These are phyloP conservation scores for Colletotrichum sp. DNA, from an alignment of 2,329 filamentous ascomycete species.

Conservation along the genomic window DNA sequence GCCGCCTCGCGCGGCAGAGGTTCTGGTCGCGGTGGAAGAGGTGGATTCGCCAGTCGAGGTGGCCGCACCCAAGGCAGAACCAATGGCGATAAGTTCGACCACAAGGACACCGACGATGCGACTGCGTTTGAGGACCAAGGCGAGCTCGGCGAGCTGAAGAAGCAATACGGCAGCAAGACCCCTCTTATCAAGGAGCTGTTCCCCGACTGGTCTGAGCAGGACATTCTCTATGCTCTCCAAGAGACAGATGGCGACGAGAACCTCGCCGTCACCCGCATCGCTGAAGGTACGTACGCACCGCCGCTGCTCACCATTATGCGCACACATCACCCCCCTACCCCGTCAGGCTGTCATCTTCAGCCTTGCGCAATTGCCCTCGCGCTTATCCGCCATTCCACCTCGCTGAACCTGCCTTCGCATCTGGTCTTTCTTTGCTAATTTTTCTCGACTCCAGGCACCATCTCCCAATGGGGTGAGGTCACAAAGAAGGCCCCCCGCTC, in stretches of 20 bases:
- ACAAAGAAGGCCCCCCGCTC: constrained; percentile 77
- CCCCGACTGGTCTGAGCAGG: constrained; percentile 92
- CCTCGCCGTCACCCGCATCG: constrained; percentile 77
- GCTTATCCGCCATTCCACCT: not conserved
- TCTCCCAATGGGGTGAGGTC: constrained; percentile 86
- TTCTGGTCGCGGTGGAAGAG: constrained; percentile 84
- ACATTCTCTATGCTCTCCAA: constrained; percentile 90
- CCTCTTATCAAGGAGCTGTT: constrained; percentile 90
- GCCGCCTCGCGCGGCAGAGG: constrained; percentile 87
- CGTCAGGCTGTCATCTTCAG: constrained; percentile 13
- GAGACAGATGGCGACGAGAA: constrained; percentile 84
- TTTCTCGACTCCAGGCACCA: constrained; percentile 60
- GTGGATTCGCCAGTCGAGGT: constrained; percentile 74
- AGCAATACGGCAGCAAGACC: constrained; percentile 82
- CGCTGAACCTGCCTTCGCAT: not conserved
- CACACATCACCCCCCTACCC: not conserved
- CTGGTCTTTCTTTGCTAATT: constrained; percentile 29
- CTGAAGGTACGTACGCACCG: constrained; percentile 66
- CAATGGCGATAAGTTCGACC: constrained; percentile 71
- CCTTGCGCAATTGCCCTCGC: not conserved
- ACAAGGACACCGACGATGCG: constrained; percentile 64
- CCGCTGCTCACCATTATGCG: not conserved
- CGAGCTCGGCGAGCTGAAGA: constrained; percentile 91
- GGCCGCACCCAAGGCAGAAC: constrained; percentile 67
- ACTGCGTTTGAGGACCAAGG: constrained; percentile 76